A percentile compares a stretch with the other conserved stretches of the same genome.
Conservation (phyloP, 78 protist species). For the Pigoraptor vietnamica region DNA sequence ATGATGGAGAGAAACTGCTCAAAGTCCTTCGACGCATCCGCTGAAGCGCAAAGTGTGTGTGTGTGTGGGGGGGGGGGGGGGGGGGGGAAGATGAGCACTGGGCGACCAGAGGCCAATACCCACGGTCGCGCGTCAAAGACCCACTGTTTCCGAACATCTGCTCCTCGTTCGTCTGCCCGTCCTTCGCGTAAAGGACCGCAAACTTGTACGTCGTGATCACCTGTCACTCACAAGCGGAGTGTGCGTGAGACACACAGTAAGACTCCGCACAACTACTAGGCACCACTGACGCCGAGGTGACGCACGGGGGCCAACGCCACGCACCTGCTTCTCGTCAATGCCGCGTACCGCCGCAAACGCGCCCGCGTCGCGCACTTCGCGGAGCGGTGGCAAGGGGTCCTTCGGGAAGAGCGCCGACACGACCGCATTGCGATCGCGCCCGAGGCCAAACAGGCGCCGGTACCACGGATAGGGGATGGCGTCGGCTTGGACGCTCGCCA, state of each 20-base stretch:
- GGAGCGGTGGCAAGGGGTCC: not conserved
- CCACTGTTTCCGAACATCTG: slow-evolving; percentile 10
- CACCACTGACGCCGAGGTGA: too few relatives aligned
- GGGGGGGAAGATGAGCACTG: too few relatives aligned
- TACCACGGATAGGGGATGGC: not conserved
- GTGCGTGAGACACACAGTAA: not conserved
- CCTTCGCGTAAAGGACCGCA: slow-evolving; percentile 1
- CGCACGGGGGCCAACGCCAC: too few relatives aligned
- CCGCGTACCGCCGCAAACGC: not conserved
- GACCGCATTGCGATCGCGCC: not conserved
- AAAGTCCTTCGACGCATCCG: not conserved
- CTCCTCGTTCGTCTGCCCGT: slow-evolving; percentile 19
- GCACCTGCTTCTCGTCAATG: not conserved
- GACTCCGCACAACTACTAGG: too few relatives aligned
- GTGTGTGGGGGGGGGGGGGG: too few relatives aligned
- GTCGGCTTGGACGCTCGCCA: not conserved
- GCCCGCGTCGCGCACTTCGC: not conserved
- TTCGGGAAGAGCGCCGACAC: not conserved
- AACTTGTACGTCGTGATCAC: slow-evolving; percentile 5
- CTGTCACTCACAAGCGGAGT: not conserved
- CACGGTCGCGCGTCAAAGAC: too few relatives aligned
- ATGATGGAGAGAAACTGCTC: slow-evolving; percentile 1
- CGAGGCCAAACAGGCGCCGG: not conserved
- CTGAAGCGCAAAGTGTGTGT: not conserved
- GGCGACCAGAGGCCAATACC: too few relatives aligned